Evolutionary conservation across 306 rosid genomes (phyloP).

Genomic region (Ochetophila trinervis): DNA sequence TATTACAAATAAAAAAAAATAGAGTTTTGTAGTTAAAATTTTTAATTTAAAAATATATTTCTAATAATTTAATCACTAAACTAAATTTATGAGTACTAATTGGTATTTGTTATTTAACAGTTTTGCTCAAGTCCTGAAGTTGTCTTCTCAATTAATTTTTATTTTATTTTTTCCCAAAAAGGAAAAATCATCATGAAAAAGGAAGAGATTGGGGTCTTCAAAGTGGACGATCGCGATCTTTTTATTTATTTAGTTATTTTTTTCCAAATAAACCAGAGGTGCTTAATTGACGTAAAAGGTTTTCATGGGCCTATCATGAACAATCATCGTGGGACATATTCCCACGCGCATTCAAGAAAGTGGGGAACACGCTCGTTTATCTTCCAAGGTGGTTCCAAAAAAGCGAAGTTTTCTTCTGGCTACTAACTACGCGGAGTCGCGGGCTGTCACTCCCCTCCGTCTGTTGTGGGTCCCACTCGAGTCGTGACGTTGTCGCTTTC

Average conservation of each 20-base stretch:
- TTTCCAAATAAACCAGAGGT: no score
- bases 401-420: no score
- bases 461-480: neutral
- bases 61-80: no score
- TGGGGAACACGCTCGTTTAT: neutral
- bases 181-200: no score
- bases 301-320: neutral
- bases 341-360: neutral
- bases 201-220: neutral
- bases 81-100: no score
- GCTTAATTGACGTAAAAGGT: neutral
- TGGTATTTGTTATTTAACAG: no score
- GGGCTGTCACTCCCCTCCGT: neutral
- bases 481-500: neutral
- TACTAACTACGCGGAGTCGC: neutral
- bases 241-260: neutral
- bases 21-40: no score
- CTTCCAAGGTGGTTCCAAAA: no score
- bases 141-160: neutral
- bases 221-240: constrained; percentile 15
- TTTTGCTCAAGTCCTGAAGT: neutral
- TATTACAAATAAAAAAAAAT: no score
- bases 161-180: no score
- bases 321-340: neutral
- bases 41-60: no score